Conservation (phyloP, 257 asterid genomes). For the Jaltomata sinuosa region DNA sequence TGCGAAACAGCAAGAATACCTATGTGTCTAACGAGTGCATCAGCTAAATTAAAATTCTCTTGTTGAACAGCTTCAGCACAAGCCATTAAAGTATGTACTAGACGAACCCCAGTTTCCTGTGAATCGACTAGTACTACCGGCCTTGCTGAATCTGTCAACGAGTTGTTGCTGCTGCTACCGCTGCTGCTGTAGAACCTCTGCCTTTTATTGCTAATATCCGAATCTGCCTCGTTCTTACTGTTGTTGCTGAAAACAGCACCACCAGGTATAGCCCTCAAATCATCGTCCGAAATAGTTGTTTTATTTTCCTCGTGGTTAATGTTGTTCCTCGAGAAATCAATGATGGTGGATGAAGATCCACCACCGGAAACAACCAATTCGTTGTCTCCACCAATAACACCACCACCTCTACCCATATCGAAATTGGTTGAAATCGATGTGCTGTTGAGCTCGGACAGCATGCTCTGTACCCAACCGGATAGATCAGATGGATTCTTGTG, state of each 20-base stretch:
- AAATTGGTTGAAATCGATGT: not conserved
- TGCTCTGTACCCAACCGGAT: constrained; percentile 62
- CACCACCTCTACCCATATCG: constrained; percentile 4
- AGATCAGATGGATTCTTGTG: constrained; percentile 76
- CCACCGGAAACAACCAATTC: constrained; percentile 8
- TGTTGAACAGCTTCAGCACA: constrained; percentile 72
- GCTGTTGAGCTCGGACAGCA: constrained; percentile 42
- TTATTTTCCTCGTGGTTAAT: not conserved
- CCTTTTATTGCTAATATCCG: constrained; percentile 24
- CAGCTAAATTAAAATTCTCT: constrained; percentile 46
- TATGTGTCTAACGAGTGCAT: constrained; percentile 56
- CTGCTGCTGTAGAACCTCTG: constrained; percentile 4
- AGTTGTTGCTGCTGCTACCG: not conserved
- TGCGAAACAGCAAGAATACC: constrained; percentile 62
- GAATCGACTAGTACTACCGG: constrained; percentile 64
- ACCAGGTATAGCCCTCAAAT: constrained; percentile 73
- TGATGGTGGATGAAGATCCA: constrained; percentile 15
- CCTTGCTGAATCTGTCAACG: constrained; percentile 5
- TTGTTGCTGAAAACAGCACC: constrained; percentile 35
- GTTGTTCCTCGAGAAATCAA: constrained; percentile 3
- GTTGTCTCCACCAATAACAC: not conserved
- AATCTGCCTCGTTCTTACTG: not conserved
- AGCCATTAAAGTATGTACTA: constrained; percentile 73
- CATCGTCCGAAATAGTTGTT: constrained; percentile 39
- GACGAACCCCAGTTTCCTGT: constrained; percentile 68